Evolutionary conservation across 805 yeast species (phyloP).

Genomic region (Wickerhamomyces hampshirensis): DNA sequence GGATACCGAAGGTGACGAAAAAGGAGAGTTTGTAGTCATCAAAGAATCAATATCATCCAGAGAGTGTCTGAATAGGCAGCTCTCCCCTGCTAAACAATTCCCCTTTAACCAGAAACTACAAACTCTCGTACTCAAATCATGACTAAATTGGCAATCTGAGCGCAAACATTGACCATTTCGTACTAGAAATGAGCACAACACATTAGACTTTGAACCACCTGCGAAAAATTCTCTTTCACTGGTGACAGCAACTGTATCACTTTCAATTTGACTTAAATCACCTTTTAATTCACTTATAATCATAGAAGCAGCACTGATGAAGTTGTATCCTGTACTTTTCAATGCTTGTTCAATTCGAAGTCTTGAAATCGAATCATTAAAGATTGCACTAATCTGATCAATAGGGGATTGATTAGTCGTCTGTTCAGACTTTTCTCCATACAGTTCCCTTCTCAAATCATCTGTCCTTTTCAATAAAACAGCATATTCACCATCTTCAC

Average conservation of each 20-base stretch:
- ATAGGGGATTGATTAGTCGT: constrained; percentile 27
- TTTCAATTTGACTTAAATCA: not conserved
- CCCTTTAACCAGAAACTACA: constrained; percentile 46
- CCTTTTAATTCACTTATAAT: constrained; percentile 18
- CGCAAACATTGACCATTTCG: constrained; percentile 39
- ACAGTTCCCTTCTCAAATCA: constrained; percentile 16
- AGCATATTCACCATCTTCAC: constrained; percentile 12
- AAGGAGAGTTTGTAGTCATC: constrained; percentile 1
- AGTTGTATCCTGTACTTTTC: constrained; percentile 32
- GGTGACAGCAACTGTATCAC: not conserved
- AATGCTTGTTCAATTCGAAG: constrained; percentile 32
- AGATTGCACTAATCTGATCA: constrained; percentile 29
- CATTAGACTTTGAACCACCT: constrained; percentile 12
- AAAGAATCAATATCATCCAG: constrained; percentile 9
- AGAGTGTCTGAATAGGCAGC: constrained; percentile 36
- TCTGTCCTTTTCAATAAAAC: constrained; percentile 17
- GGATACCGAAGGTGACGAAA: constrained; percentile 5
- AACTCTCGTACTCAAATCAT: constrained; percentile 36
- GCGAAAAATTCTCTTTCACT: not conserved
- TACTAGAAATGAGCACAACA: constrained; percentile 37
- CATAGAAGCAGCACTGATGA: constrained; percentile 23
- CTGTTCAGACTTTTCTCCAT: constrained; percentile 9
- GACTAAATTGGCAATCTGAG: constrained; percentile 41
- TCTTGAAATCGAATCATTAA: constrained; percentile 28
- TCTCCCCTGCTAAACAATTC: constrained; percentile 37